Percentiles rank a stretch among this genome's conserved stretches.
Evolutionary conservation across 179 eudicot species (phyloP).

Genomic region (Spergularia azorica): DNA sequence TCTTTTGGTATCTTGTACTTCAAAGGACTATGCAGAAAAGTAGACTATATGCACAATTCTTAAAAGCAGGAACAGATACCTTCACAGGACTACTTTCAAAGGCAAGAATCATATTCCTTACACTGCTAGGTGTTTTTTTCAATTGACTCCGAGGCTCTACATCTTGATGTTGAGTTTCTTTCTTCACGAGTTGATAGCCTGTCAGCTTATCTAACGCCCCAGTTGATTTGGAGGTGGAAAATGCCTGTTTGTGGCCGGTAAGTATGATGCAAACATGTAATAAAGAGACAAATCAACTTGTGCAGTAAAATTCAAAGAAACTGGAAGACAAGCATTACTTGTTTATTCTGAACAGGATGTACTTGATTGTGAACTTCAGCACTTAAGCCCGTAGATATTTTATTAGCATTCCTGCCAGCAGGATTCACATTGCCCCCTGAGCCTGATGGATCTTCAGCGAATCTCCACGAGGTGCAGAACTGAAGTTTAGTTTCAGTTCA

Average conservation of each 20-base stretch:
- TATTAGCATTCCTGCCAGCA: conserved; percentile 26
- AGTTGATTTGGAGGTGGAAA: conserved; percentile 32
- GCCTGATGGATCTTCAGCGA: conserved; percentile 27
- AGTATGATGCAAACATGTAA: background rate
- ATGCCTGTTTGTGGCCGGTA: conserved; percentile 26
- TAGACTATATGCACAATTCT: conserved; percentile 8
- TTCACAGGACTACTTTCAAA: conserved; percentile 60
- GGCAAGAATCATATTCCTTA: conserved; percentile 71
- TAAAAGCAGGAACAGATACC: conserved; percentile 45
- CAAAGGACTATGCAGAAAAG: conserved; percentile 17
- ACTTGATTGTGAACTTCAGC: conserved; percentile 18
- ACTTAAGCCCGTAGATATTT: conserved; percentile 2
- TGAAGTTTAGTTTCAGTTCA: conserved; percentile 29
- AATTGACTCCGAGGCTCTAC: conserved; percentile 39
- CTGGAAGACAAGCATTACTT: conserved; percentile 23
- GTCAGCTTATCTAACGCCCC: conserved; percentile 31
- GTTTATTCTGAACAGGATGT: conserved; percentile 30
- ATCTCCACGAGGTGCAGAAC: conserved; percentile 46
- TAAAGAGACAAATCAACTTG: conserved; percentile 1
- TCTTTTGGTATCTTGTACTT: conserved; percentile 26
- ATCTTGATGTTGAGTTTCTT: conserved; percentile 28
- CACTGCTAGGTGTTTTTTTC: conserved; percentile 55
- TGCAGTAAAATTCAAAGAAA: background rate
- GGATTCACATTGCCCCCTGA: conserved; percentile 23
- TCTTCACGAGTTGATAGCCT: conserved; percentile 18